Percentiles rank a stretch among this genome's conserved stretches.
phyloP scores from a whole-genome alignment of 2,329 filamentous ascomycete genomes.

The Aspergillus thermomutatus region DNA sequence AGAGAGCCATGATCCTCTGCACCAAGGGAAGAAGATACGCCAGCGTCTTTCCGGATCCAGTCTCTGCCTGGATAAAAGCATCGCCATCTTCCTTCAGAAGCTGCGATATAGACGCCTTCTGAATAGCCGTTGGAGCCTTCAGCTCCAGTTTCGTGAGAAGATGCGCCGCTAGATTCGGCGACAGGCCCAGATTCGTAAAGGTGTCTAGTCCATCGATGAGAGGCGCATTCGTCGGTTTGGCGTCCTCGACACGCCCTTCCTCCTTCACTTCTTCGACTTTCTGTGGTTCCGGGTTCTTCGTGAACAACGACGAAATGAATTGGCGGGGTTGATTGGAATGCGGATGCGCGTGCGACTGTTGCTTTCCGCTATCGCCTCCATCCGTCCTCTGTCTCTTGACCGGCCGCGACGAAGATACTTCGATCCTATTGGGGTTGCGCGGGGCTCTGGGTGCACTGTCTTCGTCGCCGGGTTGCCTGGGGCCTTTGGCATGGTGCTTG shows the following conservation, averaged over 20 bases:
- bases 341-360: constrained; percentile 22
- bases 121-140: constrained; percentile 89
- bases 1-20: constrained; percentile 78
- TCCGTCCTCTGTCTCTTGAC: constrained; percentile 41
- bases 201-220: constrained; percentile 77
- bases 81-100: constrained; percentile 78
- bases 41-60: constrained; percentile 93
- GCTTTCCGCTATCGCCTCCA: constrained; percentile 24
- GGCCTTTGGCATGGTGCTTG: constrained; percentile 50
- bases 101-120: constrained; percentile 81
- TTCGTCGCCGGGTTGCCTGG: constrained; percentile 11
- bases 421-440: not conserved
- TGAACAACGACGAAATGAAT: constrained; percentile 88
- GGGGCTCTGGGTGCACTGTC: constrained; percentile 6
- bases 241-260: constrained; percentile 38
- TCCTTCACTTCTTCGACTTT: constrained; percentile 49
- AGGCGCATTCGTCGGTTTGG: constrained; percentile 83
- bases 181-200: constrained; percentile 82
- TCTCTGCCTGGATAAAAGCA: constrained; percentile 95
- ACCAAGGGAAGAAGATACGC: constrained; percentile 94
- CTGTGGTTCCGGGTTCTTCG: constrained; percentile 75
- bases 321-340: constrained; percentile 50
- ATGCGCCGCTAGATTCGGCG: constrained; percentile 74
- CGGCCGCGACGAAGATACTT: constrained; percentile 20
- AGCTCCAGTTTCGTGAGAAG: constrained; percentile 80